Percentiles rank a stretch among this genome's conserved stretches.
Evolutionary conservation across 2,329 filamentous ascomycete species (phyloP).

Genomic region (Aspergillus brunneoviolaceus): DNA sequence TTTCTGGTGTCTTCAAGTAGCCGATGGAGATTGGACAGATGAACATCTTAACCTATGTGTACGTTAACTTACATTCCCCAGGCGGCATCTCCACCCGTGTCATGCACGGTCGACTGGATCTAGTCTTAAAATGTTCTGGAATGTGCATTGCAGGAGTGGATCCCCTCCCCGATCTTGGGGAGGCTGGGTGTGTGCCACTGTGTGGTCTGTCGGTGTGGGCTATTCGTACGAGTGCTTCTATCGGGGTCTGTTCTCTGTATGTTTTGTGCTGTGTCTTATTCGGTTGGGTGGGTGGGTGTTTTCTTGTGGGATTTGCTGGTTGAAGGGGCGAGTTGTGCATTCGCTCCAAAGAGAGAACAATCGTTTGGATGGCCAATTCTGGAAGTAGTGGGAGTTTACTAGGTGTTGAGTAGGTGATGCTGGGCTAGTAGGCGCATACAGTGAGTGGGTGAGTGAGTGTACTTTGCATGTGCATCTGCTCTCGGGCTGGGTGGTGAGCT

Average conservation of each 20-base stretch:
- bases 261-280: too few relatives aligned
- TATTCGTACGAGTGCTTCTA: not conserved
- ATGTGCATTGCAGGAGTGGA: conserved; percentile 7
- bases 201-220: not conserved
- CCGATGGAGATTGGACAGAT: not conserved
- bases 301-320: not conserved
- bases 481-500: too few relatives aligned
- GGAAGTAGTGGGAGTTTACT: too few relatives aligned
- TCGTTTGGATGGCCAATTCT: too few relatives aligned
- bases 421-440: too few relatives aligned
- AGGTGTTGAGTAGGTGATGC: too few relatives aligned
- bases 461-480: too few relatives aligned
- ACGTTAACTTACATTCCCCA: not conserved
- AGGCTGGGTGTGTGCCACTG: not conserved
- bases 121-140: not conserved
- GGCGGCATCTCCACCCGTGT: conserved; percentile 3
- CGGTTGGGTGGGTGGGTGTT: not conserved
- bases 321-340: not conserved
- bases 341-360: too few relatives aligned
- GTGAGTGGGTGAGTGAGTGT: too few relatives aligned
- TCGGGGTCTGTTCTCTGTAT: too few relatives aligned
- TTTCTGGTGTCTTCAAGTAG: too few relatives aligned
- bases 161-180: conserved; percentile 1
- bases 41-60: not conserved
- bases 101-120: conserved; percentile 7